phyloP scores from a whole-genome alignment of 306 rosid species.

The Adenanthera pavonina region DNA sequence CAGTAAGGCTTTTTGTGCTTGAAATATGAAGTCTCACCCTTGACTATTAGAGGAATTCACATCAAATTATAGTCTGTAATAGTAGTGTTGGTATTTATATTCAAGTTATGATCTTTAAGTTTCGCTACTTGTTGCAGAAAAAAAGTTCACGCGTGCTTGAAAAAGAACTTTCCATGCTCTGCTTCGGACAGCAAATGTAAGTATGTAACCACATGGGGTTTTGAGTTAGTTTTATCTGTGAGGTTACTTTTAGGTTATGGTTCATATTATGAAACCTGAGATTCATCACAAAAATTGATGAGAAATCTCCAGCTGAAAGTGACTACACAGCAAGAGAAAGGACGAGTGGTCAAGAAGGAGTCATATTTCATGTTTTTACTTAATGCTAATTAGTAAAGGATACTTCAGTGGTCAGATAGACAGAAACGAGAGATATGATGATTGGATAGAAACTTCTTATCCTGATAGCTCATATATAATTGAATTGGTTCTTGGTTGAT shows the following conservation, averaged over 20 bases:
- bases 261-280: constrained; percentile 1
- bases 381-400: background rate
- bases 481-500: background rate
- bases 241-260: constrained; percentile 6
- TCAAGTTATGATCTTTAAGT: constrained; percentile 30
- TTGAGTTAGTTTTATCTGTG: constrained; percentile 10
- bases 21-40: constrained; percentile 30
- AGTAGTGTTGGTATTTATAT: background rate
- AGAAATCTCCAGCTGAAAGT: background rate
- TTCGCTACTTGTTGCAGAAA: constrained; percentile 48
- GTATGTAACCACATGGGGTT: constrained; percentile 25
- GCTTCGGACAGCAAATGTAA: constrained; percentile 49
- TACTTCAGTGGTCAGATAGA: background rate
- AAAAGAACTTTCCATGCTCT: constrained; percentile 76
- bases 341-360: background rate
- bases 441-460: background rate
- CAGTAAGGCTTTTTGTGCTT: constrained; percentile 55
- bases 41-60: constrained; percentile 18
- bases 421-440: background rate
- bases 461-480: background rate
- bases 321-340: constrained; percentile 24
- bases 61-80: constrained; percentile 30
- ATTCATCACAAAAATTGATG: background rate
- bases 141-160: constrained; percentile 63
- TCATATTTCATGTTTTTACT: background rate